These are phyloP conservation scores for Ascochyta viciae-villosae DNA, from an alignment of 2,329 filamentous ascomycete genomes.

Conservation along the genomic window DNA sequence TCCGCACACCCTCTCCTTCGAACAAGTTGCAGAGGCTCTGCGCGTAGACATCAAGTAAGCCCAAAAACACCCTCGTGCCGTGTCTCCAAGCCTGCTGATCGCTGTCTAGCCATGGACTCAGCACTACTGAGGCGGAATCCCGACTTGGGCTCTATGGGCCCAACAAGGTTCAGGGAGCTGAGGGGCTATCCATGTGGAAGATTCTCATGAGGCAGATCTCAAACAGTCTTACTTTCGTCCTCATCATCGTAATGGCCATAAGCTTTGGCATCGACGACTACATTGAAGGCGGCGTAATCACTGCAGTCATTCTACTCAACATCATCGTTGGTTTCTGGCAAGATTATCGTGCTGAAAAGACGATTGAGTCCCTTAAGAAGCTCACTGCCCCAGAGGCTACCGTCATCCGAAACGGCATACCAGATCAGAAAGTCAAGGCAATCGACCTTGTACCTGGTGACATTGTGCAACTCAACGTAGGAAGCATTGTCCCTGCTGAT, in stretches of 20 bases:
- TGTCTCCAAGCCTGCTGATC: slow-evolving; percentile 27
- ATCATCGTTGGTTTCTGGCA: slow-evolving; percentile 67
- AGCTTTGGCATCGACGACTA: slow-evolving; percentile 70
- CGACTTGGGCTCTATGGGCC: slow-evolving; percentile 71
- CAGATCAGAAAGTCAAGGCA: slow-evolving; percentile 46
- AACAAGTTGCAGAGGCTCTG: slow-evolving; percentile 46
- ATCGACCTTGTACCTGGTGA: slow-evolving; percentile 50
- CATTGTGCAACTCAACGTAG: slow-evolving; percentile 51
- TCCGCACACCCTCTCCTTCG: slow-evolving; percentile 47
- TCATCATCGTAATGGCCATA: slow-evolving; percentile 75
- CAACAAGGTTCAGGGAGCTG: slow-evolving; percentile 75
- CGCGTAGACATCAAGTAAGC: slow-evolving; percentile 46
- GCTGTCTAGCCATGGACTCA: slow-evolving; percentile 64
- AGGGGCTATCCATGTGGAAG: slow-evolving; percentile 75
- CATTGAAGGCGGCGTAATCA: slow-evolving; percentile 69
- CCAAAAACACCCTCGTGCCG: background rate
- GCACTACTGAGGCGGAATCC: slow-evolving; percentile 66
- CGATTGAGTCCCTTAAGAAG: slow-evolving; percentile 51
- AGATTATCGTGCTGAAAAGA: slow-evolving; percentile 56
- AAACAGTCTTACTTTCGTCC: slow-evolving; percentile 75
- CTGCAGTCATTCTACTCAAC: slow-evolving; percentile 71
- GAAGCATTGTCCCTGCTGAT: slow-evolving; percentile 73
- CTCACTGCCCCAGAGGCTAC: slow-evolving; percentile 50
- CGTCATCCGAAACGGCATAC: slow-evolving; percentile 46
- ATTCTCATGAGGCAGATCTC: slow-evolving; percentile 79